Evolutionary conservation across 2,329 filamentous ascomycete species (phyloP), one percentile per base, ranked within the genome.

Genomic region (Fusarium buharicum): DNA sequence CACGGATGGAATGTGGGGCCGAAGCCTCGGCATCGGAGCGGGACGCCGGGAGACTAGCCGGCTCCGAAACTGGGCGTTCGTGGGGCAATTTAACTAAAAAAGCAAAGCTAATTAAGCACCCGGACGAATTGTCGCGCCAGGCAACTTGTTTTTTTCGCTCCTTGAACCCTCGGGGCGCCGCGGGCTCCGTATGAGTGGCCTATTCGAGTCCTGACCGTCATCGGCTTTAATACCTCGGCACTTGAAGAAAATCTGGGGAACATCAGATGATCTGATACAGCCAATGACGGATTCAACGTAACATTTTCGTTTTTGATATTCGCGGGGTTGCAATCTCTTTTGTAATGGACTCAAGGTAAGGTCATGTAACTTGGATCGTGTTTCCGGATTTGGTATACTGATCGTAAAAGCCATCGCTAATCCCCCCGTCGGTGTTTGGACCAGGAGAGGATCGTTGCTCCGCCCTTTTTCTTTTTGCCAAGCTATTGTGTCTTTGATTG

Each of bases 341-440:
- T n/a, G 50, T 50, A 28, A 40, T 43, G 44, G 48, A 31, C 20
- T 34, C n/a, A n/a, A 39, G 39, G 39, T 27, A 16, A 22, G 20
- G 22, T n/a, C n/a, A 20, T 22, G 18, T 22, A 22, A n/a, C n/a
- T n/a, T 39, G 47, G 44, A 37, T 50, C 41, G 22, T 44, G 20
- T 51, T 63, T 57, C 62, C 54, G 38, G 46, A 62, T 64, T 20
- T 57, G 62, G 62, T 64, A 64, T 64, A 45, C 62, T 64, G 45
- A 66, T 64, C 62, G 62, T 41, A 14, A 12, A 59, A 20, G 33
- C 13, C 13, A 27, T 43, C 27, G 33, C 17, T 11, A 41, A 57
- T 55, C 13, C 6, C 44, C 51, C 44, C 36, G 22, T 17, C 45
- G 36, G 59, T 44, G 28, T 49, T 47, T 39, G 33, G 36, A 18